Evolutionary conservation across 805 yeast genomes (phyloP), one percentile per base, ranked within the genome.

Genomic region (Yamadazyma laniorum): DNA sequence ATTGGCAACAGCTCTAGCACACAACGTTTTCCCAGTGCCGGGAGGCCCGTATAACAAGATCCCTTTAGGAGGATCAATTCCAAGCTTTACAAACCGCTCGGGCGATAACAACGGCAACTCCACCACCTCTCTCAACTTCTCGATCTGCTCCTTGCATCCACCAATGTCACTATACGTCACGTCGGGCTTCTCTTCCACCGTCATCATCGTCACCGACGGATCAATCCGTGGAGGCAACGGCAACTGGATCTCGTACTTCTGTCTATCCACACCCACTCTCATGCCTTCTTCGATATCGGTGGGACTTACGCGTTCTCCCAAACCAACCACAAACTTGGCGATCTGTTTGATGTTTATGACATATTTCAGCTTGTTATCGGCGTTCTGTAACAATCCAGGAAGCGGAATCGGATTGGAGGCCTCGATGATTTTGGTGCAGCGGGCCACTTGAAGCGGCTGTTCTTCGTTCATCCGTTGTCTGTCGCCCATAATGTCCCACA

Each of bases 21-120:
- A 93, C 39, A 93, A 70, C 0, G 99, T 93, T 61, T 93, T 93
- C 63, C 99, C 99, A 0, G 99, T 93, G 51, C 99, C 99, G 34
- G 99, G 99, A 6, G 99, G 99, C 0, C 99, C 99, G 59, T 93
- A 93, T 33, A 93, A 71, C 50, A 93, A 70, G 48, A 93, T 90
- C 58, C 99, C 99, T 69, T 93, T 93, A 39, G 99, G 99, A 27
- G 99, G 99, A 62, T 93, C 99, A 57, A 93, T 93, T 37, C 99
- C 99, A 45, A 93, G 75, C 51, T 86, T 89, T 42, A 90, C 98
- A 62, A 93, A 93, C 59, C 99, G 78, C 67, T 93, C 99, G 21
- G 99, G 99, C 8, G 95, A 86, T 40, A 93, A 70, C 49, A 90
- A 67, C 29, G 97, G 98, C 56, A 91, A 71, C 64, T 91, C 98